phyloP scores from a whole-genome alignment of 2,329 filamentous ascomycete genomes.

The Volutella citrinella region DNA sequence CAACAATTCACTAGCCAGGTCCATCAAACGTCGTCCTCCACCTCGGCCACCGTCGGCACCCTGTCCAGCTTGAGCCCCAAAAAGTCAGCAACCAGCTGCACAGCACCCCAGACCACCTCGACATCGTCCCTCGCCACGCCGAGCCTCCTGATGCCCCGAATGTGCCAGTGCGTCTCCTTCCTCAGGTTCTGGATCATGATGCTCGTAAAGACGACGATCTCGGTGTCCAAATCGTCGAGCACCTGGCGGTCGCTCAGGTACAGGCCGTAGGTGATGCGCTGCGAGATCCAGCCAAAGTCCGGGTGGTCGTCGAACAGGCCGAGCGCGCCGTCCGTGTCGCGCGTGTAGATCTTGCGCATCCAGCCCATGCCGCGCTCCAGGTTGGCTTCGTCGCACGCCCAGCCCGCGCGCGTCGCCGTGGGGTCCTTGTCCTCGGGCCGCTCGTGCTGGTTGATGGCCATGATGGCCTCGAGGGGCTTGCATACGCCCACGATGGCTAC shows the following conservation, averaged over 20 bases:
- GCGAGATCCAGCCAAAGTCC: constrained; percentile 45
- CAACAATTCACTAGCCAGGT: too few relatives aligned
- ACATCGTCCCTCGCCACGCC: constrained; percentile 17
- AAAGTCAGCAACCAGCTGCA: constrained; percentile 18
- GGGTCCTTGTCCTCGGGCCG: constrained; percentile 53
- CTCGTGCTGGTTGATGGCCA: constrained; percentile 49
- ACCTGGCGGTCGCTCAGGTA: constrained; percentile 53
- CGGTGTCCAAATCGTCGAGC: constrained; percentile 49
- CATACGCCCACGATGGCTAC: constrained; percentile 56
- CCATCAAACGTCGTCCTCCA: constrained; percentile 17
- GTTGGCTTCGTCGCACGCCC: constrained; percentile 56
- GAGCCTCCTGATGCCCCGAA: constrained; percentile 15
- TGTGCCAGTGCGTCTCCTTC: constrained; percentile 51
- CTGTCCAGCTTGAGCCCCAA: constrained; percentile 14
- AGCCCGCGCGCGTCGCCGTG: constrained; percentile 49
- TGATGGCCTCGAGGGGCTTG: constrained; percentile 57
- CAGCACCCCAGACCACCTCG: constrained; percentile 16
- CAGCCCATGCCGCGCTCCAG: constrained; percentile 49
- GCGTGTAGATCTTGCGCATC: constrained; percentile 53
- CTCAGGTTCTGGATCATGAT: constrained; percentile 56
- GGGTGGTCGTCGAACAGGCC: constrained; percentile 30
- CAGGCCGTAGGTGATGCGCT: constrained; percentile 54
- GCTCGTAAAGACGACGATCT: constrained; percentile 48
- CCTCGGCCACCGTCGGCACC: constrained; percentile 20
- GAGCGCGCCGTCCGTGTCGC: constrained; percentile 37